A percentile compares a stretch with the other conserved stretches of the same genome.
phyloP scores from a whole-genome alignment of 768 basidiomycete genomes.

The Collybia nuda region DNA sequence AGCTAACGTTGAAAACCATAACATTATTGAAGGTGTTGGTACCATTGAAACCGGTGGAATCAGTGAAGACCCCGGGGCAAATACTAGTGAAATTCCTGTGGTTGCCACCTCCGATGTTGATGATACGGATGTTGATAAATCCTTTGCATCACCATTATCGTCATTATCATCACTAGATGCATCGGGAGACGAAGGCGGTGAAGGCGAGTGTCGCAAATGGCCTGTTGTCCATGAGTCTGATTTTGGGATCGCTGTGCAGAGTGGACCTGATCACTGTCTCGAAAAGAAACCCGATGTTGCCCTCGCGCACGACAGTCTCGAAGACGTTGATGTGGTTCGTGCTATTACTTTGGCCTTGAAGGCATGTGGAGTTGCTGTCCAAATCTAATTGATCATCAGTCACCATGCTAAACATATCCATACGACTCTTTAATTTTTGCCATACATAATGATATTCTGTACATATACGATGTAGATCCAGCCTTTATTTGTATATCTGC shows the following conservation, averaged over 20 bases:
- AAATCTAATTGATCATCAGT: constrained; percentile 7
- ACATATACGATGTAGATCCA: too few species aligned
- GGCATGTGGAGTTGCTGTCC: constrained; percentile 19
- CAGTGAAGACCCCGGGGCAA: too few species aligned
- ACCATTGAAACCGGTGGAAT: too few species aligned
- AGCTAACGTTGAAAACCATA: neutral
- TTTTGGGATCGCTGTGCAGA: constrained; percentile 17
- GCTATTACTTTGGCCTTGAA: constrained; percentile 20
- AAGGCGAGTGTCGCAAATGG: constrained; percentile 18
- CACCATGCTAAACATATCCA: neutral
- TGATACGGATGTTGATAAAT: neutral
- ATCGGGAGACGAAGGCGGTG: constrained; percentile 2
- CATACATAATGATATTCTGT: neutral
- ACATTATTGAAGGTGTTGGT: too few species aligned
- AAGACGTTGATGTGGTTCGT: constrained; percentile 21
- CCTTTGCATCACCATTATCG: constrained; percentile 9
- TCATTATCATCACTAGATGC: constrained; percentile 10
- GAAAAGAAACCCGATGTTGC: constrained; percentile 10
- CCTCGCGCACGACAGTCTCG: constrained; percentile 19
- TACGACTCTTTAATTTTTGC: neutral
- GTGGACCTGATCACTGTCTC: constrained; percentile 9
- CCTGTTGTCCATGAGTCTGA: constrained; percentile 11
- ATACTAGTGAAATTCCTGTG: neutral
- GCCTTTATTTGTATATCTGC: neutral
- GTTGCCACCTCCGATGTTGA: neutral